These are phyloP conservation scores for Stereum hirsutum DNA, from an alignment of 1,284 basidiomycete genomes.

Conservation along the genomic window DNA sequence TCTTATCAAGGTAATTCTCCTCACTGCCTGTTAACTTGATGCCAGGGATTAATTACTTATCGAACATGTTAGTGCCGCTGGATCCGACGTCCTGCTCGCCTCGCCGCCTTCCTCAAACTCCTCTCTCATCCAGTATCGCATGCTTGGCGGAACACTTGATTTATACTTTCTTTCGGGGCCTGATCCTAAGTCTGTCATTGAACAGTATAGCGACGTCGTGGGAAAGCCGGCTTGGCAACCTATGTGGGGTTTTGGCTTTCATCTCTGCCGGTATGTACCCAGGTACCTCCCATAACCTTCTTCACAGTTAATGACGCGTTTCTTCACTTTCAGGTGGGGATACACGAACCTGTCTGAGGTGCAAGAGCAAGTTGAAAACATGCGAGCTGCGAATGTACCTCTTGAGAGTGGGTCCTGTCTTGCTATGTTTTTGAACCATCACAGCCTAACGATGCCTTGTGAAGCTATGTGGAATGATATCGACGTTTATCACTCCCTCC, in stretches of 20 bases:
- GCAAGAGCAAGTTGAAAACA: constrained; percentile 39
- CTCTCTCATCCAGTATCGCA: constrained; percentile 55
- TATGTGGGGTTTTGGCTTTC: constrained; percentile 59
- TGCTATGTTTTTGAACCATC: not conserved
- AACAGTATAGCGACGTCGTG: constrained; percentile 53
- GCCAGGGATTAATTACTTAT: no score
- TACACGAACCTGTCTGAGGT: constrained; percentile 26
- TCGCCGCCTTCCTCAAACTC: constrained; percentile 39
- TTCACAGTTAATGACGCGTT: not conserved
- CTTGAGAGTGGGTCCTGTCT: constrained; percentile 41
- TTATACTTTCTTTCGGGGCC: constrained; percentile 70
- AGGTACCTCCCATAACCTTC: not conserved
- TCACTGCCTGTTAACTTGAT: constrained; percentile 4
- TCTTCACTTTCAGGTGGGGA: constrained; percentile 35
- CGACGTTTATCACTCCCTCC: constrained; percentile 56
- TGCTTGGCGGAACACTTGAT: constrained; percentile 58
- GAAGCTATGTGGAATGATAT: constrained; percentile 73
- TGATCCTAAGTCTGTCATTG: constrained; percentile 49
- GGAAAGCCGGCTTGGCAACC: constrained; percentile 57
- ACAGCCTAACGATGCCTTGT: not conserved
- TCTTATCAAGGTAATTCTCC: constrained; percentile 46
- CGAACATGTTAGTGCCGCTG: constrained; percentile 31
- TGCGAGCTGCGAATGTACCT: constrained; percentile 56
- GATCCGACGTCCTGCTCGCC: constrained; percentile 54
- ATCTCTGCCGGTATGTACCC: constrained; percentile 41